Conservation (phyloP, 257 asterid species). For the Gentiana macrophylla region DNA sequence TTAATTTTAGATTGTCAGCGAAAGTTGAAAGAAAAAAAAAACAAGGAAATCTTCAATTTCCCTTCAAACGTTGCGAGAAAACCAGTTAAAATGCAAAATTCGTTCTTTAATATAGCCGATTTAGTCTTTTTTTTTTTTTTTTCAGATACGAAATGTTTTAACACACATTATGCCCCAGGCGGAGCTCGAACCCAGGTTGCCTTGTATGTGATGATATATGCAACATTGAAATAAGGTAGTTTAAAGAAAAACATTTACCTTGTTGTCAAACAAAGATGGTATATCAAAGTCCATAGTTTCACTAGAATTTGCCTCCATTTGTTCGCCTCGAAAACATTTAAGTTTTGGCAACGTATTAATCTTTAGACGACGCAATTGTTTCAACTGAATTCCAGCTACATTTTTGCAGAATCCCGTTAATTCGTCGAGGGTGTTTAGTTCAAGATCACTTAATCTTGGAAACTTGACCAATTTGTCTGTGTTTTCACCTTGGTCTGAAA, state of each 20-base stretch:
- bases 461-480: slow-evolving; percentile 5
- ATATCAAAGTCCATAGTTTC: background rate
- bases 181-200: too few relatives aligned
- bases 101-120: too few relatives aligned
- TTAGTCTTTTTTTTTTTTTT: too few relatives aligned
- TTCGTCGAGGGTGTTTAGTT: slow-evolving; percentile 10
- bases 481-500: slow-evolving; percentile 7
- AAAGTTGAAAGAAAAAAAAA: too few relatives aligned
- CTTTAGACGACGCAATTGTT: slow-evolving; percentile 5
- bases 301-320: background rate
- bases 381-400: slow-evolving; percentile 13
- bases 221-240: background rate
- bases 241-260: background rate
- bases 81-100: too few relatives aligned
- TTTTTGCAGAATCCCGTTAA: slow-evolving; percentile 9
- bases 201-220: too few relatives aligned
- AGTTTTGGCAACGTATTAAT: slow-evolving; percentile 1
- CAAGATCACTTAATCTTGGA: slow-evolving; percentile 13
- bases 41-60: too few relatives aligned
- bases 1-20: background rate
- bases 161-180: too few relatives aligned
- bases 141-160: too few relatives aligned
- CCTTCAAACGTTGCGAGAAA: too few relatives aligned
- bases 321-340: background rate
- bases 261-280: slow-evolving; percentile 4